These are phyloP conservation scores for Pythium insidiosum DNA, from an alignment of 352 stramenopile genomes.

Conservation along the genomic window DNA sequence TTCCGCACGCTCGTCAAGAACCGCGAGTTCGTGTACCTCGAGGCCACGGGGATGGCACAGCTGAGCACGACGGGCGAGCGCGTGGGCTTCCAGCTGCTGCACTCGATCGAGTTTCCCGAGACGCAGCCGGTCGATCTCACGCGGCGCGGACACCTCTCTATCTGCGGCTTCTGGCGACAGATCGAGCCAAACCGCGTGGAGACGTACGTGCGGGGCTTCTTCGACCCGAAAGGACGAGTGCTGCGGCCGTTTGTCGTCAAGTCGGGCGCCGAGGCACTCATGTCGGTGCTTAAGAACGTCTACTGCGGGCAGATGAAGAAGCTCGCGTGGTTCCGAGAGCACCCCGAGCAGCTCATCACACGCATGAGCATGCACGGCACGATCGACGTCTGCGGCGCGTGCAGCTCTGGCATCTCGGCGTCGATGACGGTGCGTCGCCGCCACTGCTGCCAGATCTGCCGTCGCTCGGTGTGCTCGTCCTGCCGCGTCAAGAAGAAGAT, in stretches of 20 bases:
- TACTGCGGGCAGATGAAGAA: conserved; percentile 63
- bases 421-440: not conserved
- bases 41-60: conserved; percentile 34
- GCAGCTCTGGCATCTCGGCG: conserved; percentile 13
- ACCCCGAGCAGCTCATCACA: conserved; percentile 7
- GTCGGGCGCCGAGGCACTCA: conserved; percentile 25
- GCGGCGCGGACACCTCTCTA: conserved; percentile 38
- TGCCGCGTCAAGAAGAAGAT: conserved; percentile 46
- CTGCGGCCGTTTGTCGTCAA: conserved; percentile 28
- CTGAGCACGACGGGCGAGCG: conserved; percentile 39
- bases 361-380: not conserved
- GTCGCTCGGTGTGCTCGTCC: conserved; percentile 36
- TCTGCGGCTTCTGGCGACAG: conserved; percentile 47
- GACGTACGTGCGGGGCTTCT: conserved; percentile 28
- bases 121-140: conserved; percentile 24
- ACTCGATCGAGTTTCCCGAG: conserved; percentile 53
- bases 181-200: conserved; percentile 13
- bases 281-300: conserved; percentile 19
- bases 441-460: conserved; percentile 30
- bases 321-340: conserved; percentile 33
- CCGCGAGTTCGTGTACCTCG: conserved; percentile 53
- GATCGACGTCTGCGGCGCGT: conserved; percentile 5
- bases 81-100: conserved; percentile 49
- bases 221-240: conserved; percentile 27
- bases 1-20: conserved; percentile 31